phyloP scores from a whole-genome alignment of 805 yeast species.

The Kodamaea kaohsiungensis region DNA sequence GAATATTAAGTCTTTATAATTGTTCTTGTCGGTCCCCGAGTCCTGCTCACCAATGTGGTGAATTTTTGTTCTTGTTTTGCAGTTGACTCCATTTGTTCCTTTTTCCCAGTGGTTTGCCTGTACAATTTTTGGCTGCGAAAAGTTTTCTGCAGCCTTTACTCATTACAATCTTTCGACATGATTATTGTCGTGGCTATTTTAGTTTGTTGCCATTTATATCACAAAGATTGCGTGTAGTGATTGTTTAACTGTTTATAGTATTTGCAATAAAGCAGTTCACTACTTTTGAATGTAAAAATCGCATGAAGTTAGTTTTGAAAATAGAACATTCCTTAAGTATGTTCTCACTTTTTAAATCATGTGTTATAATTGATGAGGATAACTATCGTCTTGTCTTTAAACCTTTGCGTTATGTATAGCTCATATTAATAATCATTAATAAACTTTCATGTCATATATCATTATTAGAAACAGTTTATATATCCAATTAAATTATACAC shows the following conservation, averaged over 20 bases:
- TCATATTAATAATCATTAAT: no score
- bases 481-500: not conserved
- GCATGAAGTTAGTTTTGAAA: no score
- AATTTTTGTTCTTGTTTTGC: not conserved
- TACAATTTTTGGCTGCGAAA: slow-evolving; percentile 3
- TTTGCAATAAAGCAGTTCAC: not conserved
- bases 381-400: no score
- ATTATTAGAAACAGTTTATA: not conserved
- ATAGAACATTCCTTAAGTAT: no score
- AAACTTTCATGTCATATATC: not conserved
- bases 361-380: no score
- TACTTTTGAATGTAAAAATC: not conserved
- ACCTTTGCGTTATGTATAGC: no score
- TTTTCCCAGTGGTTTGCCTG: slow-evolving; percentile 3
- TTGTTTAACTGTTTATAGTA: not conserved
- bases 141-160: not conserved
- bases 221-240: not conserved
- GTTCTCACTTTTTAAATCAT: no score
- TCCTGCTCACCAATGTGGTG: not conserved
- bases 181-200: not conserved
- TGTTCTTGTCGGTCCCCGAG: not conserved
- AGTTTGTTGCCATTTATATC: not conserved
- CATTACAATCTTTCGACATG: not conserved
- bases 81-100: not conserved
- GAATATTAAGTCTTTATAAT: slow-evolving; percentile 1